Base-by-base conservation (phyloP, 2,329 filamentous ascomycete genomes). In the Phoma sp. region DNA sequence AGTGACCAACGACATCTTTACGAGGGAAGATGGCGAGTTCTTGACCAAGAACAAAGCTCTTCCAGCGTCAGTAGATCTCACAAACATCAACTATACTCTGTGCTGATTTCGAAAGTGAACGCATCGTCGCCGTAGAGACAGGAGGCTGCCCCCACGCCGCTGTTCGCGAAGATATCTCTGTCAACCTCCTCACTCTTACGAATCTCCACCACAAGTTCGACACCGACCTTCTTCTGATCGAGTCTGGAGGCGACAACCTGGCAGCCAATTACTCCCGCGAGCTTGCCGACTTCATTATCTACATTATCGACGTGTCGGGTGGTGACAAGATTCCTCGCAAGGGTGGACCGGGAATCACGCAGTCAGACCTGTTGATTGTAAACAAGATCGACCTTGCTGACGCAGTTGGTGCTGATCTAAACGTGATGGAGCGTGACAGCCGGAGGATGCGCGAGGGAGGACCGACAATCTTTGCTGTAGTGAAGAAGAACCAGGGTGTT, bases 1-100 rank as follows among this genome's bases (percentile, higher is more conserved):
- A 56, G 93, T 99, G 22, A 99, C 95, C 44, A 98, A 98, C 82
- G 93, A 98, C 82, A 98, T 98, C 82, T 98, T 98, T 82, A 98
- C 93, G 22, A 89, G 83, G 61, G 95, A 99, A 79, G 95, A 99
- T 81, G 93, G 93, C 80, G 95, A 98, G 77, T 99, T 99, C 80
- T 87, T 99, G 24, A 96, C 91, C 55, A 87, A 87, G 52, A 84
- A 97, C 82, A 83, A 85, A 61, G 95, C 95, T 5, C 87, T 98
- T 0, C 89, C 93, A 0, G 83, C 93, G 4, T 73, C 61, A 59
- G 66, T n/a, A 14, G 33, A 30, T 2, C 38, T 2, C 38, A n/a
- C 18, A 18, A 18, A 18, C 8, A 22, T 13, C n/a, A 24, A 7
- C 4, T 23, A 47, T 8, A 2, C 37, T 10, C n/a, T 4, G 6